Conservation (phyloP, 352 stramenopile species). For the Phytopythium boreale region DNA sequence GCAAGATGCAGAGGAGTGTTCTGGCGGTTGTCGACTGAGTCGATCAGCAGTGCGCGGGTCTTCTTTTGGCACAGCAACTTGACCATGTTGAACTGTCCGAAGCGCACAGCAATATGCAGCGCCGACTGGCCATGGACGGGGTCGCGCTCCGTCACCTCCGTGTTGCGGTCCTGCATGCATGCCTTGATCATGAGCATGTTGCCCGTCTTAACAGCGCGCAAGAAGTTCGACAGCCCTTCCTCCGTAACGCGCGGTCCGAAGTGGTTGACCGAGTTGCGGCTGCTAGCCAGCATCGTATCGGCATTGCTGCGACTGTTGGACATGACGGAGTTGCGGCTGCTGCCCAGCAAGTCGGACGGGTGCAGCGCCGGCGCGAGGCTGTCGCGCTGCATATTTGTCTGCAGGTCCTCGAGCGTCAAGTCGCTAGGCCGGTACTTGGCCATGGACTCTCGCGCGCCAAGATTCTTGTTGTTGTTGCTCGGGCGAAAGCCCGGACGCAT, state of each 20-base stretch:
- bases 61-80: constrained; percentile 71
- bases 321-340: constrained; percentile 36
- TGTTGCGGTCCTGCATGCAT: constrained; percentile 54
- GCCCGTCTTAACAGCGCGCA: constrained; percentile 61
- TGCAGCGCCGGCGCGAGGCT: constrained; percentile 36
- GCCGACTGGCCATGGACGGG: constrained; percentile 71
- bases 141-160: constrained; percentile 61
- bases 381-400: constrained; percentile 48
- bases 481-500: neutral
- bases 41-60: constrained; percentile 50
- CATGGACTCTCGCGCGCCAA: constrained; percentile 59
- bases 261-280: constrained; percentile 38
- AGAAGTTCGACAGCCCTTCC: constrained; percentile 53
- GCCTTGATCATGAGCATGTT: constrained; percentile 57
- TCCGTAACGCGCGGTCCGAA: constrained; percentile 52
- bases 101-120: constrained; percentile 76
- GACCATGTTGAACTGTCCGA: constrained; percentile 72
- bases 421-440: constrained; percentile 71
- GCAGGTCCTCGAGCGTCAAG: constrained; percentile 44
- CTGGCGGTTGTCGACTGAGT: constrained; percentile 62
- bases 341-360: constrained; percentile 14
- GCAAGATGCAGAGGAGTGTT: constrained; percentile 82
- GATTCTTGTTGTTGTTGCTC: constrained; percentile 12
- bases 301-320: constrained; percentile 19
- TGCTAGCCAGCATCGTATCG: constrained; percentile 19